Percentiles rank a stretch among this genome's conserved stretches.
These are phyloP conservation scores for Castanospermum australe DNA, from an alignment of 306 rosid species.

Conservation along the genomic window DNA sequence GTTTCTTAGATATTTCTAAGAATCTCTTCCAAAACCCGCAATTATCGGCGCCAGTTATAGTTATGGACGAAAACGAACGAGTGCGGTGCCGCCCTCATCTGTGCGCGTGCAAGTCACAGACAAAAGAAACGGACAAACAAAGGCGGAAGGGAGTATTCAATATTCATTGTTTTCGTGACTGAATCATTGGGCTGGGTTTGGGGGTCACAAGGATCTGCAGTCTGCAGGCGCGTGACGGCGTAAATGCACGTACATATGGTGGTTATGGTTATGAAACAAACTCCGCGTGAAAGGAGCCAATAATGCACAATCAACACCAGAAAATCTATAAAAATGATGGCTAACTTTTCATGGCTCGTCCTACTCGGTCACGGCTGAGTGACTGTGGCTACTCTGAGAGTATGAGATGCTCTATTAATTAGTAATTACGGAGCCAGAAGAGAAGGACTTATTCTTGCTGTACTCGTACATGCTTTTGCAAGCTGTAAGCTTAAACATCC, in stretches of 20 bases:
- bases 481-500: conserved; percentile 44
- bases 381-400: background rate
- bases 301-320: background rate
- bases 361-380: background rate
- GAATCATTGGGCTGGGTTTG: background rate
- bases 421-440: background rate
- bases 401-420: background rate
- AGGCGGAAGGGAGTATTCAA: background rate
- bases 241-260: background rate
- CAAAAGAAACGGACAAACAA: background rate
- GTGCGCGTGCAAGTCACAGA: background rate
- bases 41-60: conserved; percentile 52
- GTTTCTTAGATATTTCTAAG: too few relatives aligned
- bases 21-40: too few relatives aligned
- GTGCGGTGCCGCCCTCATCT: background rate
- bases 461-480: conserved; percentile 21
- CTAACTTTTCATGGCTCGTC: conserved; percentile 6
- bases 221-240: background rate
- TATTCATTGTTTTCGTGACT: too few relatives aligned
- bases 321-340: conserved; percentile 7
- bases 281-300: conserved; percentile 24
- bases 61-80: background rate
- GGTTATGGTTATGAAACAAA: background rate
- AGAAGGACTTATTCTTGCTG: background rate
- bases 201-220: background rate